Conservation (phyloP, 257 asterid species). For the Verbascum thapsus region DNA sequence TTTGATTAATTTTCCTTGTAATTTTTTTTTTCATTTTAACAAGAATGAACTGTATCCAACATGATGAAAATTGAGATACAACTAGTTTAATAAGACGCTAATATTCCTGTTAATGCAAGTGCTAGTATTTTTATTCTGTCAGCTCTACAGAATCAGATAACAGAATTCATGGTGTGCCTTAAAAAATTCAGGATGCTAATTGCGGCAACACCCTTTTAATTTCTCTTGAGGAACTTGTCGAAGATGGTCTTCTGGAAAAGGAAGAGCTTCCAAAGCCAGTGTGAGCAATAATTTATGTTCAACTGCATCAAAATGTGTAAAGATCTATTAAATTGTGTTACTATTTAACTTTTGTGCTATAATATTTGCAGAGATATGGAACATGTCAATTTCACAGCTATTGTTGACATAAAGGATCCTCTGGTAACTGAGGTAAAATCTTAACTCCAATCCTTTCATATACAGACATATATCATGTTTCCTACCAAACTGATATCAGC, state of each 20-base stretch:
- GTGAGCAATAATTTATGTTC: constrained; percentile 47
- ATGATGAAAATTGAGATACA: background rate
- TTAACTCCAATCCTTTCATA: constrained; percentile 16
- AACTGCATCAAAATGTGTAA: constrained; percentile 1
- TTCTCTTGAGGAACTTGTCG: constrained; percentile 90
- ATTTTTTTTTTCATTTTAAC: constrained; percentile 4
- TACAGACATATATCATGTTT: background rate
- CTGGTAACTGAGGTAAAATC: constrained; percentile 68
- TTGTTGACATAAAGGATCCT: constrained; percentile 84
- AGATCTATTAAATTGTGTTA: constrained; percentile 12
- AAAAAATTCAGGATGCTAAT: constrained; percentile 82
- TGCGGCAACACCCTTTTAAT: constrained; percentile 92
- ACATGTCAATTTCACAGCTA: constrained; percentile 63
- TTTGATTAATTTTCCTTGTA: background rate
- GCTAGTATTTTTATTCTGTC: background rate
- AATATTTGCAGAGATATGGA: constrained; percentile 60
- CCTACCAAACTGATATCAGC: constrained; percentile 13
- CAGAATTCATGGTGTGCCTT: too few relatives aligned
- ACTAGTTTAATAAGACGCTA: constrained; percentile 6
- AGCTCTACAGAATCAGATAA: constrained; percentile 14
- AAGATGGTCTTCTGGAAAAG: constrained; percentile 73
- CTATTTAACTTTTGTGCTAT: constrained; percentile 19
- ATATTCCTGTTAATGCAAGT: constrained; percentile 1
- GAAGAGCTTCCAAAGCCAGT: constrained; percentile 89
- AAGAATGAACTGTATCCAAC: background rate